Evolutionary conservation across 2,329 filamentous ascomycete genomes (phyloP), one percentile per base, ranked within the genome.

Genomic region (Fonsecaea nubica): DNA sequence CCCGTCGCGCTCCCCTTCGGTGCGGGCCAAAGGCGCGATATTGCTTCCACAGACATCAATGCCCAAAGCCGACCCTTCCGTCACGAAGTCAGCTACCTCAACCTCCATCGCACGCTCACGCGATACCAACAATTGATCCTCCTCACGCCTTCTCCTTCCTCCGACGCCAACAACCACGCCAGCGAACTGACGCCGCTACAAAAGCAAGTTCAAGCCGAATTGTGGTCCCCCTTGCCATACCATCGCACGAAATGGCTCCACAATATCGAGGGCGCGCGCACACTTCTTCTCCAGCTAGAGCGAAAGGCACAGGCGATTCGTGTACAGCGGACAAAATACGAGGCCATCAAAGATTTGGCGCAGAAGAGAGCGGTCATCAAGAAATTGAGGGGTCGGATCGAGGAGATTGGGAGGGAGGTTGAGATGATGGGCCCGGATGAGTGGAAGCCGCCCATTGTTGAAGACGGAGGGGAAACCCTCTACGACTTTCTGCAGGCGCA

Each of bases 261-360:
- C 77, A 82, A 82, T 69, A 74, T 82, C 58, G 80, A 82, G 72
- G 80, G 82, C 63, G 80, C 80, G 33, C 79, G 79, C 56, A 76
- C 75, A 40, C 73, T 79, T 48, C 76, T 82, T 30, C 73, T 78
- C 42, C 74, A 78, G 48, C 72, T 82, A 35, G 80, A 82, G 68
- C 77, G 76, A 35, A 76, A 73, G 21, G 75, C 81, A 25, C 76
- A 79, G 15, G 70, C 75, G 40, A 74, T 81, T 30, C 81, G 81
- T 69, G 75, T 77, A 0, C 74, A 76, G 40, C 75, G 79, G 18
- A 74, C 75, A 15, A 77, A 78, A 38, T 75, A 80, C 61, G 77
- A 78, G 58, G 74, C 77, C 32, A 76, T 80, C 56, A 76, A 76
- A 3, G 78, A 81, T 66, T 74, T 82, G 12, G 73, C 74, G 3